Conservation (phyloP, 306 rosid species). For the Quercus robur region DNA sequence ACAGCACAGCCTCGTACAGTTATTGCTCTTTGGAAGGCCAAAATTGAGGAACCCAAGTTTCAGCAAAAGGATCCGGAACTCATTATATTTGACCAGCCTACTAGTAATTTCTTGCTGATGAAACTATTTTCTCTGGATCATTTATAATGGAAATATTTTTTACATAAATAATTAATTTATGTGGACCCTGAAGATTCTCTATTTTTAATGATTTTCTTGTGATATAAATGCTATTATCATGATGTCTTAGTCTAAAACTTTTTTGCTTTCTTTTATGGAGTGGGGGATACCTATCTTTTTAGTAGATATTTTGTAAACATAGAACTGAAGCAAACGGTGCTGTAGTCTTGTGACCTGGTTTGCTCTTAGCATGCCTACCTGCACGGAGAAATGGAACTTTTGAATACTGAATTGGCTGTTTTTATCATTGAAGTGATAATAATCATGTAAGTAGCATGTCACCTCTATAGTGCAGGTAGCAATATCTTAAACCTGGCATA, state of each 20-base stretch:
- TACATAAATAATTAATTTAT: no score
- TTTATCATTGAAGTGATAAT: not conserved
- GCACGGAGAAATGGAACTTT: not conserved
- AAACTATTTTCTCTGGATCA: not conserved
- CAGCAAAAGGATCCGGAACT: conserved; percentile 13
- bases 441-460: not conserved
- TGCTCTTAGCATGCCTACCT: not conserved
- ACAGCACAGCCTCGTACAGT: conserved; percentile 10
- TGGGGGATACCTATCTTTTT: no score
- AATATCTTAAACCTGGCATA: not conserved
- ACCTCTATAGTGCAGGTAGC: not conserved
- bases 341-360: not conserved
- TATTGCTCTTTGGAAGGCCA: conserved; percentile 24
- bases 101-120: not conserved
- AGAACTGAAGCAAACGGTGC: not conserved
- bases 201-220: no score
- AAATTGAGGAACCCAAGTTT: conserved; percentile 13
- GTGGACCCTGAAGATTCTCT: no score
- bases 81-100: not conserved
- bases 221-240: no score
- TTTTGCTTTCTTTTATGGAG: no score
- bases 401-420: not conserved
- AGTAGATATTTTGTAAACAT: not conserved
- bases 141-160: no score
- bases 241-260: no score